phyloP scores from a whole-genome alignment of 306 rosid genomes.

The Pterocarpus santalinus region DNA sequence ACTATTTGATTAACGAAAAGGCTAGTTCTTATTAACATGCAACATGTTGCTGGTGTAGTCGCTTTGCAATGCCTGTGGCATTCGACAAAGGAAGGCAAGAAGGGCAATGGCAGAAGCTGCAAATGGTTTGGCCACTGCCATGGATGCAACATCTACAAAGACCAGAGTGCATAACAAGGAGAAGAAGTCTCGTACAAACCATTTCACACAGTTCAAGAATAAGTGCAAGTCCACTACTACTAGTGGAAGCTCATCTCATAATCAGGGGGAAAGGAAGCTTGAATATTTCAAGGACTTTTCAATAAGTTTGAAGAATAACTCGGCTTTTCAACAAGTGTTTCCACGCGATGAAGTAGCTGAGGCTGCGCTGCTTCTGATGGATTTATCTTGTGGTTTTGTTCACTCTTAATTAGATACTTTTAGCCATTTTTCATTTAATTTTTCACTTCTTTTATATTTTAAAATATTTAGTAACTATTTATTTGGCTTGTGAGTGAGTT shows the following conservation, averaged over 20 bases:
- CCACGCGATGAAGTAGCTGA: slow-evolving; percentile 72
- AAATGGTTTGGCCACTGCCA: slow-evolving; percentile 29
- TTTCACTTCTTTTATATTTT: background rate
- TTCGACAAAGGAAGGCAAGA: slow-evolving; percentile 86
- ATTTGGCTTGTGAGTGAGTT: background rate
- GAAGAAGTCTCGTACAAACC: slow-evolving; percentile 55
- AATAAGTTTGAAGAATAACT: slow-evolving; percentile 47
- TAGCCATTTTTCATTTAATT: background rate
- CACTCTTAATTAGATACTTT: background rate
- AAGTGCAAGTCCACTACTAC: slow-evolving; percentile 47
- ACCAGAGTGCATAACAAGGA: slow-evolving; percentile 58
- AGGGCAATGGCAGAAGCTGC: slow-evolving; percentile 78
- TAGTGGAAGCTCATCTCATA: slow-evolving; percentile 21
- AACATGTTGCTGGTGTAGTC: slow-evolving; percentile 62
- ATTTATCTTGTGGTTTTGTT: slow-evolving; percentile 67
- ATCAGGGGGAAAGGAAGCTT: slow-evolving; percentile 2
- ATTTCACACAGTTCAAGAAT: slow-evolving; percentile 51
- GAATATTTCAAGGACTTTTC: slow-evolving; percentile 51
- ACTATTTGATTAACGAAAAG: background rate
- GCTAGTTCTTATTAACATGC: slow-evolving; percentile 25
- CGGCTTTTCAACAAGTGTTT: slow-evolving; percentile 52
- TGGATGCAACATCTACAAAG: slow-evolving; percentile 32
- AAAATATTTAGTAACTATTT: background rate
- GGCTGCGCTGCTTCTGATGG: slow-evolving; percentile 80
- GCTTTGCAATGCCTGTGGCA: slow-evolving; percentile 97